A percentile compares a stretch with the other conserved stretches of the same genome.
Evolutionary conservation across 2,329 filamentous ascomycete species (phyloP).

Genomic region (Cladosporium sp.): DNA sequence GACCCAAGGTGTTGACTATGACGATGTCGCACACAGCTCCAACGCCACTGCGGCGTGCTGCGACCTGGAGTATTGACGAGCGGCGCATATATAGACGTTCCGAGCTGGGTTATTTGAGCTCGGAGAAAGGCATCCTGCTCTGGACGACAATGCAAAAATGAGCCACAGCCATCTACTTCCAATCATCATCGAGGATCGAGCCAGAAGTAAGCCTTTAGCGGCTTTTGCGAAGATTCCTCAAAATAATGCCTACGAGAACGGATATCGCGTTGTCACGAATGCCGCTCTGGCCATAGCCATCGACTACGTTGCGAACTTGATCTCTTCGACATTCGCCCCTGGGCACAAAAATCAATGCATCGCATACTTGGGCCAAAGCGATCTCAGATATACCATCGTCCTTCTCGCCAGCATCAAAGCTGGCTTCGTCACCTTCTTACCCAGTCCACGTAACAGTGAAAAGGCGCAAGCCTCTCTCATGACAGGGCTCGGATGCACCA

Average conservation of each 20-base stretch:
- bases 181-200: neutral
- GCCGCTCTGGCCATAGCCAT: neutral
- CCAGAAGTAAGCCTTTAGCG: neutral
- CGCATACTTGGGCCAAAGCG: neutral
- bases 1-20: too few relatives aligned
- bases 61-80: too few relatives aligned
- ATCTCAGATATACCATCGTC: neutral
- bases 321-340: neutral
- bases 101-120: too few relatives aligned
- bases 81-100: too few relatives aligned
- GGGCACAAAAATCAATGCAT: too few relatives aligned
- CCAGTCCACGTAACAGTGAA: neutral
- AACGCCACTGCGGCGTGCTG: too few relatives aligned
- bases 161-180: too few relatives aligned
- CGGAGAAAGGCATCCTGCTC: too few relatives aligned
- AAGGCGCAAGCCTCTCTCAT: neutral
- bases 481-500: neutral
- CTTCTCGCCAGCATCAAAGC: neutral
- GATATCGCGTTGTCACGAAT: neutral
- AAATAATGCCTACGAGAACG: slow-evolving; percentile 1
- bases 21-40: too few relatives aligned
- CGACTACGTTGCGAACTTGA: neutral
- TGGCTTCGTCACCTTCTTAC: neutral
- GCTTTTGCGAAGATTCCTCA: neutral
- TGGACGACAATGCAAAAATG: too few relatives aligned